phyloP scores from a whole-genome alignment of 768 basidiomycete genomes.

The Termitomyces sp. region DNA sequence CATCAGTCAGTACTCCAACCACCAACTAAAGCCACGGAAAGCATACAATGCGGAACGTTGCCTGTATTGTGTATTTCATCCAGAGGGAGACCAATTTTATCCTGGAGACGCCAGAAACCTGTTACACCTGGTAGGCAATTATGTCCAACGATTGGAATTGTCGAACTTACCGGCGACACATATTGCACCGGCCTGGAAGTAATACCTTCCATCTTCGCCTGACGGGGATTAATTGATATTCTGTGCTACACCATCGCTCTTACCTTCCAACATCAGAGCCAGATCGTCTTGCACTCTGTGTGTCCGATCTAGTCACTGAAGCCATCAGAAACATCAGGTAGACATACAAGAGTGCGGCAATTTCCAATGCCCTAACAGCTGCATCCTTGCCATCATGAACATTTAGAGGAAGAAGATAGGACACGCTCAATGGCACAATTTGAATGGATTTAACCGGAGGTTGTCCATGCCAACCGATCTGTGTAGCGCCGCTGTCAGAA shows the following conservation, averaged over 20 bases:
- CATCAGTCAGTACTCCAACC: neutral
- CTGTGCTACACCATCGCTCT: constrained; percentile 5
- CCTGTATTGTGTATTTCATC: constrained; percentile 71
- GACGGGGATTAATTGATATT: neutral
- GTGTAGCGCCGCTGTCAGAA: constrained; percentile 10
- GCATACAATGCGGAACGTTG: constrained; percentile 68
- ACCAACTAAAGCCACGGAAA: neutral
- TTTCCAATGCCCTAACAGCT: constrained; percentile 51
- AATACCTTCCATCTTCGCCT: constrained; percentile 66
- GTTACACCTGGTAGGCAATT: neutral
- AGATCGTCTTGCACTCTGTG: constrained; percentile 51
- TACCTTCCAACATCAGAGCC: constrained; percentile 58
- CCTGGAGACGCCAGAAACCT: constrained; percentile 75
- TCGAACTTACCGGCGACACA: constrained; percentile 48
- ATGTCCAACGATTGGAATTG: neutral
- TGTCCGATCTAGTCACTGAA: neutral
- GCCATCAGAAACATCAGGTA: neutral
- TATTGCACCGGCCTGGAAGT: constrained; percentile 72
- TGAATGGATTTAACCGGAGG: constrained; percentile 47
- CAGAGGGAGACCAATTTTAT: constrained; percentile 69
- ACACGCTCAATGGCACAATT: constrained; percentile 41
- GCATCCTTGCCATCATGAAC: constrained; percentile 26
- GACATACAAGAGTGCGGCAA: constrained; percentile 58
- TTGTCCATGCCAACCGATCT: constrained; percentile 39
- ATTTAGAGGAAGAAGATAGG: constrained; percentile 44